Base-by-base conservation (phyloP, 257 asterid genomes). In the Nicotiana obtusifolia region DNA sequence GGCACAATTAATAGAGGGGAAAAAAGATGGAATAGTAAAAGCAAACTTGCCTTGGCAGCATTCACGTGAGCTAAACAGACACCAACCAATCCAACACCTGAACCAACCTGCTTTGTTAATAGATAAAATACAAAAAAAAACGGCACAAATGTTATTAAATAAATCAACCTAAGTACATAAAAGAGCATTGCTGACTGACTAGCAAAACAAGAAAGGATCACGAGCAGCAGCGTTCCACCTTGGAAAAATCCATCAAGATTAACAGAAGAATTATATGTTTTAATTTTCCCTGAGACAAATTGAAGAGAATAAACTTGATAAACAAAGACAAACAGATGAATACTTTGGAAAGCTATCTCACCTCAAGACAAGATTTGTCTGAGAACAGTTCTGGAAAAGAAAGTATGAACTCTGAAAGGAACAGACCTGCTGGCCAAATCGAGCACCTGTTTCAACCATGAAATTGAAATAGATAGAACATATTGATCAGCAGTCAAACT, bases 371-470 rank as follows among this genome's bases (percentile, higher is more conserved):
- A 86, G 91, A 86, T 88, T 94, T 95, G 78, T 87, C 84, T 53
- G 84, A 77, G 84, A 95, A 95, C 80, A 92, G 44, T 77, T 94
- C 97, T 44, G 97, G 98, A 83, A 85, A 90, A 85, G 97, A 95
- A 81, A 95, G 98, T 81, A 94, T 87, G 84, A 95, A 95, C 86
- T 94, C 99, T 24, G 99, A 91, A 88, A 95, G 88, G 93, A 90
- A 92, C 86, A 95, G 92, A 86, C 98, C 89, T 71, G 99, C 92
- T 16, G 99, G 97, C 98, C 98, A 95, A 87, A 95, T 90, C 82
- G 95, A 90, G 89, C 99, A 94, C 90, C 99, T 95, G 82, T 56
- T 75, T 64, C 80, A 64, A 62, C 60, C 86, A 86, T 78, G 81
- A 65, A 76, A 81, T 7, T 78, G 78, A 65, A 76, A 81, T 7